Evolutionary conservation across 768 basidiomycete species (phyloP), one percentile per base, ranked within the genome.

Genomic region (Rhodotorula toruloides): DNA sequence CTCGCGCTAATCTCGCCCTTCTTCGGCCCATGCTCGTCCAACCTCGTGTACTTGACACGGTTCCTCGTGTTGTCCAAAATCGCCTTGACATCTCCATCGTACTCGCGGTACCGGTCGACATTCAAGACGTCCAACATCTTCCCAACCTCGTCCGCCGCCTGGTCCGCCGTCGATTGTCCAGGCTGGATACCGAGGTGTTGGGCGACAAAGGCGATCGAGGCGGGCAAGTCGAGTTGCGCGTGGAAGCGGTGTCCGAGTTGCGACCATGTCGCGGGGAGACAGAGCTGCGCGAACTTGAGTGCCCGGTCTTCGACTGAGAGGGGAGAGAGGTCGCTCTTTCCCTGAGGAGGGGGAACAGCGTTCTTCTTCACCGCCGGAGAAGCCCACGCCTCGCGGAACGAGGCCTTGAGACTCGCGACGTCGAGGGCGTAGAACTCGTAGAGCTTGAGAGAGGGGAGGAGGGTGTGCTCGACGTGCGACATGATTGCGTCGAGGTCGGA

Each of bases 391-490:
- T 81, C 77, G 54, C 79, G 81, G 66, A 91, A 81, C 4, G 81
- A 79, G 21, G 79, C 80, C 70, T 82, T 84, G 77, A 93, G 89
- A 32, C 81, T 78, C 44, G 80, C 79, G 17, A 85, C 81, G 74
- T 97, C 87, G 55, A 98, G 81, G 27, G 93, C 88, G 76, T 98
- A 99, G 80, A 87, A 99, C 74, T 98, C 88, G 90, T 91, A 99
- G 29, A 98, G 78, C 32, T 89, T 82, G 56, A 87, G 84, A 21
- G 59, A 40, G 4, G 79, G 80, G 64, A 87, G 83, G 67, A 91
- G 73, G 34, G 83, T 80, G 16, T 81, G 77, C 47, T 82, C 76
- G 68, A 98, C 85, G 31, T 86, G 87, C 27, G 76, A 73, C 50
- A 88, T 81, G 65, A 99, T 81, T 6, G 75, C 74, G 58, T 86